A percentile compares a stretch with the other conserved stretches of the same genome.
These are phyloP conservation scores for Mycena pura DNA, from an alignment of 768 basidiomycete species.

Conservation along the genomic window DNA sequence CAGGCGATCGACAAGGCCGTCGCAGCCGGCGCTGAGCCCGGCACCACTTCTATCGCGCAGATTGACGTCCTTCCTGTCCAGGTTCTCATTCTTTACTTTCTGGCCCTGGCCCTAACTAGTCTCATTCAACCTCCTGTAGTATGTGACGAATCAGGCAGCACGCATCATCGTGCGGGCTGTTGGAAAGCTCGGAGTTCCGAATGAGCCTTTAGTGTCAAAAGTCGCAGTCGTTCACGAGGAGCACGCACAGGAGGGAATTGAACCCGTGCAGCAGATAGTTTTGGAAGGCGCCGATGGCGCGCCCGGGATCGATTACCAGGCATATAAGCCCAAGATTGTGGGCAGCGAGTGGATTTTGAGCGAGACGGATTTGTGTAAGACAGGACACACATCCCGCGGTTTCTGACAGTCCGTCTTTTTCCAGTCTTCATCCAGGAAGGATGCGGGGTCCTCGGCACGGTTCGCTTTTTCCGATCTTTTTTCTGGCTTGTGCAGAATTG, in stretches of 20 bases:
- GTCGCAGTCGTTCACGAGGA: constrained; percentile 23
- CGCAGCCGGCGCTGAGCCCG: constrained; percentile 50
- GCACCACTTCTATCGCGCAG: constrained; percentile 58
- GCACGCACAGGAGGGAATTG: constrained; percentile 24
- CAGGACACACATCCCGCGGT: background rate
- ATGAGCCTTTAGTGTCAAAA: background rate
- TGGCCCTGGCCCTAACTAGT: background rate
- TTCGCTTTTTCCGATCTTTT: constrained; percentile 7
- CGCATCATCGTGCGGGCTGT: constrained; percentile 65
- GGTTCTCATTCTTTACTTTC: constrained; percentile 31
- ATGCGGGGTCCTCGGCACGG: constrained; percentile 64
- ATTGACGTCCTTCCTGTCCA: constrained; percentile 61
- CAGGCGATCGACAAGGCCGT: constrained; percentile 53
- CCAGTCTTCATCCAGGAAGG: constrained; percentile 67
- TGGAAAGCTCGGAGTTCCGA: constrained; percentile 49
- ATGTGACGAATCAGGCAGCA: constrained; percentile 58
- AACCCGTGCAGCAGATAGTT: constrained; percentile 12
- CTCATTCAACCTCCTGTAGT: constrained; percentile 34
- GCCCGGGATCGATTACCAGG: constrained; percentile 35
- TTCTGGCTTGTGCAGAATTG: background rate
- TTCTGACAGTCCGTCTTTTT: background rate
- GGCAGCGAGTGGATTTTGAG: constrained; percentile 51
- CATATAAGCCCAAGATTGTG: constrained; percentile 45
- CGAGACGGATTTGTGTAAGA: constrained; percentile 51
- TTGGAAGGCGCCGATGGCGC: constrained; percentile 9